Conservation (phyloP, 805 yeast species). For the Phaffomyces antillensis region DNA sequence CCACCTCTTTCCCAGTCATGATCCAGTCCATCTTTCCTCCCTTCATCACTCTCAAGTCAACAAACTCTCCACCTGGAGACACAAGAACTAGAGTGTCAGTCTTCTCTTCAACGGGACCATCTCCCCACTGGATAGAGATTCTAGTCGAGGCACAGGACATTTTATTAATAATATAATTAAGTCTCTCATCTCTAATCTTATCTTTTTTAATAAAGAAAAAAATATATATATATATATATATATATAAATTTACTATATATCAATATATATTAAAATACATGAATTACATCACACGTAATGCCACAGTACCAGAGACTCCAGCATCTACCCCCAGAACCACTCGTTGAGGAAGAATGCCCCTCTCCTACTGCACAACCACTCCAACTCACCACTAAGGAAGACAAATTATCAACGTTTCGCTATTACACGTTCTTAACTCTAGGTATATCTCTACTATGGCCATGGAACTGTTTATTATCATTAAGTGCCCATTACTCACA, state of each 20-base stretch:
- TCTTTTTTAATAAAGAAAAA: too few relatives aligned
- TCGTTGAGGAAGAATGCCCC: background rate
- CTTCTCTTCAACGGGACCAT: constrained; percentile 29
- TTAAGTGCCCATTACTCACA: constrained; percentile 71
- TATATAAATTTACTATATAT: too few relatives aligned
- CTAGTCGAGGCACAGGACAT: constrained; percentile 33
- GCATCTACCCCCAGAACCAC: constrained; percentile 9
- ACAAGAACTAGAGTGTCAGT: constrained; percentile 44
- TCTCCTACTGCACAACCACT: background rate
- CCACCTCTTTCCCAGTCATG: constrained; percentile 26
- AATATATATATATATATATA: too few relatives aligned
- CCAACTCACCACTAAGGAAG: background rate
- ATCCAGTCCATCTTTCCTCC: constrained; percentile 22
- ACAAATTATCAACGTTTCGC: constrained; percentile 7
- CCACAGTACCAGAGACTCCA: background rate
- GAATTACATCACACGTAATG: too few relatives aligned
- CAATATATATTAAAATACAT: too few relatives aligned
- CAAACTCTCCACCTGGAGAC: constrained; percentile 37
- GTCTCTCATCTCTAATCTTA: too few relatives aligned
- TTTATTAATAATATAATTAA: too few relatives aligned
- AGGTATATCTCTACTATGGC: constrained; percentile 87
- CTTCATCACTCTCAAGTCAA: constrained; percentile 34
- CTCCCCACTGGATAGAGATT: constrained; percentile 48
- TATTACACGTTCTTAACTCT: constrained; percentile 58
- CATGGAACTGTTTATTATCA: constrained; percentile 89